A percentile compares a stretch with the other conserved stretches of the same genome.
These are phyloP conservation scores for Aspergillus clavatus DNA, from an alignment of 2,329 filamentous ascomycete genomes.

Conservation along the genomic window DNA sequence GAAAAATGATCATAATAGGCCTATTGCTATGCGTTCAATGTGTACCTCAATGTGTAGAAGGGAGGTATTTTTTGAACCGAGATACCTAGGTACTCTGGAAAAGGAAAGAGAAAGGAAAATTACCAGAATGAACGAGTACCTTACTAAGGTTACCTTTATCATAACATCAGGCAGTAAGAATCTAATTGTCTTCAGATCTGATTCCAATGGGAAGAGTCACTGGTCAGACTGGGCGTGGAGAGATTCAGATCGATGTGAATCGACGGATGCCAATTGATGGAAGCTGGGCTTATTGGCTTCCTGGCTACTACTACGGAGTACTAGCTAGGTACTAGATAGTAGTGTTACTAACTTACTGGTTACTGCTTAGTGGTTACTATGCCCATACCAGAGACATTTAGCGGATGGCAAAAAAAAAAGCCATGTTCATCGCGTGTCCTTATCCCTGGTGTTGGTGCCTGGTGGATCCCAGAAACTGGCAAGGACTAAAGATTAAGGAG, in stretches of 20 bases:
- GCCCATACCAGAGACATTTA: too few species aligned
- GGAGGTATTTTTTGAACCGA: too few species aligned
- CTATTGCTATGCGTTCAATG: too few species aligned
- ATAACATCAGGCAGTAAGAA: too few species aligned
- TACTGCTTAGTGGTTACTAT: constrained; percentile 5
- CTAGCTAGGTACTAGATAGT: too few species aligned
- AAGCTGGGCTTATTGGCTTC: too few species aligned
- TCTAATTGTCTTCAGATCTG: background rate
- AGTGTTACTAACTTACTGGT: too few species aligned
- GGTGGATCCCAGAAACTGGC: background rate
- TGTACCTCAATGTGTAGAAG: constrained; percentile 1
- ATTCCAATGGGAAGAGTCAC: background rate
- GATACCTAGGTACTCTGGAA: too few species aligned
- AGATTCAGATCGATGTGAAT: constrained; percentile 2
- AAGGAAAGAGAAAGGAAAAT: background rate
- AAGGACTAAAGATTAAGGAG: background rate
- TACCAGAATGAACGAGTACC: too few species aligned
- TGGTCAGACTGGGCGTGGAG: background rate
- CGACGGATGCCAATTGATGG: background rate
- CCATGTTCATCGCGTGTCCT: constrained; percentile 17
- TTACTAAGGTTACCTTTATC: too few species aligned
- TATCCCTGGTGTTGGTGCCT: constrained; percentile 8
- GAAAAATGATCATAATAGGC: too few species aligned
- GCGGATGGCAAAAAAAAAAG: constrained; percentile 14
- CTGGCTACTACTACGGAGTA: too few species aligned